These are phyloP conservation scores for Crithidia brevicula DNA, from an alignment of 208 protist species.

Conservation along the genomic window DNA sequence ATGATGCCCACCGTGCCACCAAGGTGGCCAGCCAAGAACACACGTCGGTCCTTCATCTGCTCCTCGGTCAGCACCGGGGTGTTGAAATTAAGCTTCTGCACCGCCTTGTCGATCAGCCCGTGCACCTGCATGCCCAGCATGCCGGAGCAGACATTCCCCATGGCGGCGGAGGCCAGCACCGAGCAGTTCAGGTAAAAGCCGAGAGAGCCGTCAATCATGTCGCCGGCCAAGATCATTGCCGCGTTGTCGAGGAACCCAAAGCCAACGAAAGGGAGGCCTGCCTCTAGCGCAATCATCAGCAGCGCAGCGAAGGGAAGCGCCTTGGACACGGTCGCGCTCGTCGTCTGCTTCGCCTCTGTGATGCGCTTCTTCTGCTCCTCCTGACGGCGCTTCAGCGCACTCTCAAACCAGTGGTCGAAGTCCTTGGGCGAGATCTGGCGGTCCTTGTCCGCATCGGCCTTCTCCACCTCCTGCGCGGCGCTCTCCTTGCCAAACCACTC, in stretches of 20 bases:
- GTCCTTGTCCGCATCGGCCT: constrained; percentile 86
- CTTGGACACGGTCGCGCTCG: constrained; percentile 18
- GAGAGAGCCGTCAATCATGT: constrained; percentile 86
- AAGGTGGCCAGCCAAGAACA: constrained; percentile 90
- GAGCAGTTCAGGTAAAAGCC: constrained; percentile 92
- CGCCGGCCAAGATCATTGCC: constrained; percentile 90
- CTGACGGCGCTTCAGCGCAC: constrained; percentile 67
- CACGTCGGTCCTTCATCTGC: constrained; percentile 79
- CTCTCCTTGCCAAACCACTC: constrained; percentile 93
- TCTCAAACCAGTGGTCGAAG: constrained; percentile 92
- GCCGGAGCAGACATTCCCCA: constrained; percentile 92
- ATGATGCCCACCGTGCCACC: constrained; percentile 90
- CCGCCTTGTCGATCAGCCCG: constrained; percentile 88
- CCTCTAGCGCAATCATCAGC: constrained; percentile 75
- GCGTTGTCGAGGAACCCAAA: constrained; percentile 94
- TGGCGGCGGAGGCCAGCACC: constrained; percentile 88
- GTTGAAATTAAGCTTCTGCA: constrained; percentile 79
- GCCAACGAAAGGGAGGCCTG: constrained; percentile 90
- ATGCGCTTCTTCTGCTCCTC: constrained; percentile 47
- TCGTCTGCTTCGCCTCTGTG: constrained; percentile 16
- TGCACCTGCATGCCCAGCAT: constrained; percentile 92
- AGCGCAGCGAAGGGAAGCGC: constrained; percentile 61
- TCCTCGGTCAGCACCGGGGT: constrained; percentile 78
- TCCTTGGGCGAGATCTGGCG: constrained; percentile 86
- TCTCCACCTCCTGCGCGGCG: constrained; percentile 75